phyloP scores from a whole-genome alignment of 805 yeast genomes.

The Candida ficus region DNA sequence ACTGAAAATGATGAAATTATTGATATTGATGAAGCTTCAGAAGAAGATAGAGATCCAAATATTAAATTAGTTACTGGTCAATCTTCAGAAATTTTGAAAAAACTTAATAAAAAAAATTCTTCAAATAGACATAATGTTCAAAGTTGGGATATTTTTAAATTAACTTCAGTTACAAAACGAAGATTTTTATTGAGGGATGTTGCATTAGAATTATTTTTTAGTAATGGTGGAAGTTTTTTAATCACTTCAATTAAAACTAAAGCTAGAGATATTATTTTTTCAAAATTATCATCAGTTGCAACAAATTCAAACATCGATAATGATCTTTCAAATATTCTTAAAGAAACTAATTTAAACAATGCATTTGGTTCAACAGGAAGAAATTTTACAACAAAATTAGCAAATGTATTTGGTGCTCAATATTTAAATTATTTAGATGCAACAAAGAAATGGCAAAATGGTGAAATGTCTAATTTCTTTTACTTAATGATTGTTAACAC shows the following conservation, averaged over 20 bases:
- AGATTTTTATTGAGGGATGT: slow-evolving; percentile 76
- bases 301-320: slow-evolving; percentile 46
- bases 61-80: slow-evolving; percentile 57
- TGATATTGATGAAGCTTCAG: slow-evolving; percentile 63
- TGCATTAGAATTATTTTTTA: slow-evolving; percentile 73
- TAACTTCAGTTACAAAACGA: slow-evolving; percentile 65
- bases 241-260: slow-evolving; percentile 54
- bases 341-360: slow-evolving; percentile 36
- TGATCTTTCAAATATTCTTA: slow-evolving; percentile 50
- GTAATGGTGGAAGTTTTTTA: slow-evolving; percentile 65
- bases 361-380: slow-evolving; percentile 24
- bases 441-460: slow-evolving; percentile 68
- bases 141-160: slow-evolving; percentile 54
- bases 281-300: slow-evolving; percentile 42
- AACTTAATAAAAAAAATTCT: slow-evolving; percentile 3
- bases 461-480: slow-evolving; percentile 78
- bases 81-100: slow-evolving; percentile 17
- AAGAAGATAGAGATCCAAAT: slow-evolving; percentile 58
- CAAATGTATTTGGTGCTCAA: slow-evolving; percentile 40
- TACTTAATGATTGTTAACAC: slow-evolving; percentile 78
- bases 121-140: slow-evolving; percentile 41
- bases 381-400: slow-evolving; percentile 37
- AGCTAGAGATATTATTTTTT: slow-evolving; percentile 53
- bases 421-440: slow-evolving; percentile 36
- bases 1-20: slow-evolving; percentile 48